Evolutionary conservation across 805 yeast species (phyloP).

Genomic region (Suhomyces kilbournensis): DNA sequence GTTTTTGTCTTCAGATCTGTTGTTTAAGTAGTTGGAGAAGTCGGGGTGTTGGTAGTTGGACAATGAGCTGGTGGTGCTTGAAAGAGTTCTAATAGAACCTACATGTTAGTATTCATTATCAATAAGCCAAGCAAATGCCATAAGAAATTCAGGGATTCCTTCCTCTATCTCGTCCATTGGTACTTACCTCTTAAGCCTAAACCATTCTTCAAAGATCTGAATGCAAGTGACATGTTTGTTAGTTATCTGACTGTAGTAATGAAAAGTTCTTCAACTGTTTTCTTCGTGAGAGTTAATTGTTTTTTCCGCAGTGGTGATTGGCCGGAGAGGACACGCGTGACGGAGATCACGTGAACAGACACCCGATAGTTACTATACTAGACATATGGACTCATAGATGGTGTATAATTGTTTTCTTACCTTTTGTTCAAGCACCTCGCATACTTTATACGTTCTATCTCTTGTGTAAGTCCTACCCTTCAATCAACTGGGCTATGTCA

Average conservation of each 20-base stretch:
- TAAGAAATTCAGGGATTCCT: too few species aligned
- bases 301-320: constrained; percentile 6
- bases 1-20: constrained; percentile 60
- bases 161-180: too few species aligned
- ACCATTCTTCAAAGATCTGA: constrained; percentile 44
- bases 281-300: constrained; percentile 5
- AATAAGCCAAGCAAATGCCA: too few species aligned
- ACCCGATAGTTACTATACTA: too few species aligned
- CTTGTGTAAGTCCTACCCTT: too few species aligned
- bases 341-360: neutral
- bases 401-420: too few species aligned
- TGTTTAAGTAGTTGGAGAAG: constrained; percentile 75
- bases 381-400: too few species aligned
- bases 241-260: neutral
- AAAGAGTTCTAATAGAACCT: constrained; percentile 48
- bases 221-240: constrained; percentile 36
- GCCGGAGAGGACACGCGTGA: neutral
- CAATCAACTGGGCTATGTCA: too few species aligned
- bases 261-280: constrained; percentile 3
- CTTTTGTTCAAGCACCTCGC: too few species aligned
- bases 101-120: constrained; percentile 2
- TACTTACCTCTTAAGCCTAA: constrained; percentile 39
- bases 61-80: constrained; percentile 52
- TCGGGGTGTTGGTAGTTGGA: constrained; percentile 90
- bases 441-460: too few species aligned